Evolutionary conservation across 345 rosid species (phyloP).

Genomic region (Erodium maritimum): DNA sequence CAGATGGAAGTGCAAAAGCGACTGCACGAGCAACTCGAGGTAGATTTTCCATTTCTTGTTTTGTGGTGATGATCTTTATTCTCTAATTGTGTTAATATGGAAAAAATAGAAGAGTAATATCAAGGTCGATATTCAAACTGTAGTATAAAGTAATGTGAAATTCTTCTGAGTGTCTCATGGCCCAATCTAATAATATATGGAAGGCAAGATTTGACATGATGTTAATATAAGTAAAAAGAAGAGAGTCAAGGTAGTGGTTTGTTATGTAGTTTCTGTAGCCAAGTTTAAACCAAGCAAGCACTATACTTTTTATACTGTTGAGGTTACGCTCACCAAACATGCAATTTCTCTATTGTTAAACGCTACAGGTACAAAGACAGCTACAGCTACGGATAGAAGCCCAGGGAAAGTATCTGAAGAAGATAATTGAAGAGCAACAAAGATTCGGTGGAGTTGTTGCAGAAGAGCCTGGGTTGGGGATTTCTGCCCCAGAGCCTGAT

Average conservation of each 20-base stretch:
- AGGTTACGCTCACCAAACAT: neutral
- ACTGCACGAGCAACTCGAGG: conserved; percentile 93
- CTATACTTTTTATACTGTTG: too few species aligned
- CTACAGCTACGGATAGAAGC: conserved; percentile 91
- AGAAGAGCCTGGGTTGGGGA: conserved; percentile 35
- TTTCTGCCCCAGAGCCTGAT: conserved; percentile 40
- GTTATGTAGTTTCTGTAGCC: neutral
- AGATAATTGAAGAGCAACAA: conserved; percentile 94
- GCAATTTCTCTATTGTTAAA: neutral
- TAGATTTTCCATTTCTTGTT: conserved; percentile 19
- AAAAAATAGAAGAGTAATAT: neutral
- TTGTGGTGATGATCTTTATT: neutral
- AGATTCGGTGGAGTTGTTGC: conserved; percentile 55
- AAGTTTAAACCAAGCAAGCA: neutral
- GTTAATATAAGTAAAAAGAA: too few species aligned
- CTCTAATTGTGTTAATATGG: neutral
- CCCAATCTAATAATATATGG: neutral
- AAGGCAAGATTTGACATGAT: too few species aligned
- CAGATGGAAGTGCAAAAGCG: conserved; percentile 99
- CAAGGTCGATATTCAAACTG: neutral
- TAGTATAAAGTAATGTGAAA: neutral
- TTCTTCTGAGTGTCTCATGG: neutral
- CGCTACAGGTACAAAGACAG: conserved; percentile 77
- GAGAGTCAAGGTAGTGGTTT: neutral
- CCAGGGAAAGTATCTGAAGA: conserved; percentile 88